Evolutionary conservation across 2,329 filamentous ascomycete species (phyloP).

Genomic region (Arthrocladium fulminans): DNA sequence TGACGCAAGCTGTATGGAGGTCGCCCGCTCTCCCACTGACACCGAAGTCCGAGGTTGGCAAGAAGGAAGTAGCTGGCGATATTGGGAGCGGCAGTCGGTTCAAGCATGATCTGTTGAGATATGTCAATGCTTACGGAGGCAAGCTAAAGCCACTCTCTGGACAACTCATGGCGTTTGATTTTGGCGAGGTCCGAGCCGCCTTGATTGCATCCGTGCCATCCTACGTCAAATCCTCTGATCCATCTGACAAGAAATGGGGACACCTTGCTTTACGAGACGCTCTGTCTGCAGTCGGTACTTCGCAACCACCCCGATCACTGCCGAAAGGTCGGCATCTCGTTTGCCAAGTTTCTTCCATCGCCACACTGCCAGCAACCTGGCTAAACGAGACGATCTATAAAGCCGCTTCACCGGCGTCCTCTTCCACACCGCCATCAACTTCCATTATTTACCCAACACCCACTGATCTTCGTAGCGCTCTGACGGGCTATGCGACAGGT

Average conservation of each 20-base stretch:
- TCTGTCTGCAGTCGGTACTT: constrained; percentile 42
- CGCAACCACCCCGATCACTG: constrained; percentile 8
- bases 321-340: constrained; percentile 29
- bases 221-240: constrained; percentile 44
- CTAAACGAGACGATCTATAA: constrained; percentile 56
- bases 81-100: constrained; percentile 61
- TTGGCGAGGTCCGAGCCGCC: constrained; percentile 57
- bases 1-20: constrained; percentile 75
- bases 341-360: constrained; percentile 59
- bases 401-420: constrained; percentile 19
- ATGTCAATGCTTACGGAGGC: constrained; percentile 55
- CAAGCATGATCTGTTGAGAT: constrained; percentile 65
- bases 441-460: constrained; percentile 71
- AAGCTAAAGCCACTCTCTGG: constrained; percentile 47
- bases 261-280: constrained; percentile 60
- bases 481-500: constrained; percentile 72
- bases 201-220: constrained; percentile 74
- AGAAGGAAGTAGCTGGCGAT: constrained; percentile 14
- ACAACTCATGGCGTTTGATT: constrained; percentile 57
- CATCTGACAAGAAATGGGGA: constrained; percentile 56
- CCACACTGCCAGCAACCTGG: constrained; percentile 68
- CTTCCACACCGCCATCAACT: constrained; percentile 11
- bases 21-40: constrained; percentile 59
- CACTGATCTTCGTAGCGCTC: constrained; percentile 63
- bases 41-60: neutral